Evolutionary conservation across 2,329 filamentous ascomycete genomes (phyloP).

Genomic region (Fusarium clavum): DNA sequence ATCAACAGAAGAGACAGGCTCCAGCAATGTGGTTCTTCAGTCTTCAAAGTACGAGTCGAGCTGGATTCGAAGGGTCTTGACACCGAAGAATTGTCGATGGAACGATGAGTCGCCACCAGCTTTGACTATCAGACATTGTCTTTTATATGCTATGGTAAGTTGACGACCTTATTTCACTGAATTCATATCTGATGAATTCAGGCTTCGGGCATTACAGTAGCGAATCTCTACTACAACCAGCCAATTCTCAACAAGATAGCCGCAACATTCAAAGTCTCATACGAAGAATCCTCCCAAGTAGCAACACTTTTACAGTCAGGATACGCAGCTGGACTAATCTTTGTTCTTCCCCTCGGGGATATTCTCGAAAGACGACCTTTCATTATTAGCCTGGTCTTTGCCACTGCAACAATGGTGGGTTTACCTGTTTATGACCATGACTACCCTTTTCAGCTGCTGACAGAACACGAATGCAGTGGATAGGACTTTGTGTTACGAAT

Average conservation of each 20-base stretch:
- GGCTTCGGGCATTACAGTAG: conserved; percentile 75
- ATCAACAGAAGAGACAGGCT: conserved; percentile 30
- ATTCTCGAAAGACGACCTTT: conserved; percentile 74
- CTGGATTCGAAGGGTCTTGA: conserved; percentile 50
- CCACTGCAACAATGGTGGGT: conserved; percentile 75
- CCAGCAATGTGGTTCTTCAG: conserved; percentile 1
- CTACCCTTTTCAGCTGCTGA: background rate
- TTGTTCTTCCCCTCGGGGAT: conserved; percentile 82
- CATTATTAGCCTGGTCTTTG: conserved; percentile 73
- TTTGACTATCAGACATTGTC: conserved; percentile 75
- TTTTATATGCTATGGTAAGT: conserved; percentile 74
- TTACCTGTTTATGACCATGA: no score
- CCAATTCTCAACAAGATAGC: conserved; percentile 83
- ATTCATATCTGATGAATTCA: conserved; percentile 36
- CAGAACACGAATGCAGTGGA: conserved; percentile 59
- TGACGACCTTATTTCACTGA: accelerated
- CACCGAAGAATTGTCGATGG: conserved; percentile 75
- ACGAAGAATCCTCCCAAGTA: conserved; percentile 74
- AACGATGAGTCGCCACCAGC: conserved; percentile 72
- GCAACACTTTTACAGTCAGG: conserved; percentile 84
- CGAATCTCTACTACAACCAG: conserved; percentile 85
- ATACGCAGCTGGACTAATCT: conserved; percentile 78
- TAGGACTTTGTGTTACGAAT: conserved; percentile 76
- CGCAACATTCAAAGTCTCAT: conserved; percentile 74
- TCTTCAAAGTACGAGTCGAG: conserved; percentile 41